A percentile compares a stretch with the other conserved stretches of the same genome.
Conservation (phyloP, 805 yeast species). For the Kazachstania bromeliacearum region DNA sequence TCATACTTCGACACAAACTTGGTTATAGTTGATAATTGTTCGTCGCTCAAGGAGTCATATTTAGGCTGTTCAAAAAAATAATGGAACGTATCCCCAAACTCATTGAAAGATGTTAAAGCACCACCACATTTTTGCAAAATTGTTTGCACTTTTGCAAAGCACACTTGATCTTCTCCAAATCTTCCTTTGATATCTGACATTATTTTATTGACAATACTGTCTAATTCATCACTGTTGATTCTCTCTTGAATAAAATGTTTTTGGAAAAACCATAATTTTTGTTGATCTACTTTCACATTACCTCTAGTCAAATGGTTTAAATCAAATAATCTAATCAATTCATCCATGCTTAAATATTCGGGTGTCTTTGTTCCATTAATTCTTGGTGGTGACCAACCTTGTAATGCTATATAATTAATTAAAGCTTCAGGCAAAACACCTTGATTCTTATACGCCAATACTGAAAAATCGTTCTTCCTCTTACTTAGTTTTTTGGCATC, state of each 20-base stretch:
- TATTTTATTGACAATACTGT: conserved; percentile 31
- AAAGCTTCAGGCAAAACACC: conserved; percentile 84
- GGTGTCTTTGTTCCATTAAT: conserved; percentile 38
- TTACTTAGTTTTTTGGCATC: conserved; percentile 75
- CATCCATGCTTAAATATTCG: conserved; percentile 44
- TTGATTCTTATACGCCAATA: conserved; percentile 43
- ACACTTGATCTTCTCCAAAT: conserved; percentile 7
- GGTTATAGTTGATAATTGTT: no score
- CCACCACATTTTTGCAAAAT: conserved; percentile 40
- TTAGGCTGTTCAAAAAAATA: conserved; percentile 39
- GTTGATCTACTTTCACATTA: conserved; percentile 80
- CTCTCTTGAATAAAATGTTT: conserved; percentile 49
- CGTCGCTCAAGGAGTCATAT: conserved; percentile 5
- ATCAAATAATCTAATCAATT: conserved; percentile 48
- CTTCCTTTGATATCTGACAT: conserved; percentile 11
- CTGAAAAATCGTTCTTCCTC: conserved; percentile 73
- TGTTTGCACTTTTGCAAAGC: conserved; percentile 28
- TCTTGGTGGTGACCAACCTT: conserved; percentile 90
- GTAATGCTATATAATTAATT: conserved; percentile 74
- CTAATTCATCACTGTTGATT: conserved; percentile 33
- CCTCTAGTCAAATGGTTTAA: conserved; percentile 79
- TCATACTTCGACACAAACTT: neutral
- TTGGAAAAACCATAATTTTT: conserved; percentile 69
- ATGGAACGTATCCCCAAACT: conserved; percentile 38
- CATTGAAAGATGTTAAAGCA: conserved; percentile 44